Evolutionary conservation across 2,329 filamentous ascomycete species (phyloP), one percentile per base, ranked within the genome.

Genomic region (Clarireedia monteithiana): DNA sequence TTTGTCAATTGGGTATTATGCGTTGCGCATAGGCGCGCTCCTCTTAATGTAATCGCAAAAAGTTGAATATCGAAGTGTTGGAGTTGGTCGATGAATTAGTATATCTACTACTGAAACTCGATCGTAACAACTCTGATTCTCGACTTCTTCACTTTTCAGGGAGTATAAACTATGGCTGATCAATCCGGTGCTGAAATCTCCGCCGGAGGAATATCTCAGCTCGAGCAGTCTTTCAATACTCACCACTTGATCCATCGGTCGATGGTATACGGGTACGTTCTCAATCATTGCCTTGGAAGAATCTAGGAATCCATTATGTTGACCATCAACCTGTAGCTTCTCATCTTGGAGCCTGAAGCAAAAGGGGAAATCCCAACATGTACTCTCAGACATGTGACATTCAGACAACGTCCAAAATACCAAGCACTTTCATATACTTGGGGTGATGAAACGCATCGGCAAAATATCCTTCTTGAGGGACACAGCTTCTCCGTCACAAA

Each of bases 371-470:
- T 27, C n/a, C 52, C 45, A 12, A 23, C 12, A 26, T 57, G 54
- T 24, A 20, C 7, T 15, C 53, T 58, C 3, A 39, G 15, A 6
- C 27, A 54, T 45, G 54, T 14, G 20, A 51, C 20, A 3, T 64
- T 67, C 23, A 58, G 46, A 1, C 49, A 60, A 5, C 57, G 50
- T 20, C 62, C 63, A 7, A 60, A 55, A 14, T 67, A 61, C 48
- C 53, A 64, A 24, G 64, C 64, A 15, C 50, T 68, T 36, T 68
- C 66, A 1, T 69, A 68, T 51, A 61, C 49, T 5, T 64, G 66
- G 62, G 65, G 64, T 0, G 52, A 56, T 9, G 45, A 59, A 14
- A 47, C 39, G 24, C 47, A 39, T 30, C 51, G 58, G 15, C 40
- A 59, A n/a, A n/a, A 44, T 17, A 64, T 67, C 6, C 5, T 53